Evolutionary conservation across 768 basidiomycete species (phyloP).

Genomic region (Xerocomellus amylosporus): DNA sequence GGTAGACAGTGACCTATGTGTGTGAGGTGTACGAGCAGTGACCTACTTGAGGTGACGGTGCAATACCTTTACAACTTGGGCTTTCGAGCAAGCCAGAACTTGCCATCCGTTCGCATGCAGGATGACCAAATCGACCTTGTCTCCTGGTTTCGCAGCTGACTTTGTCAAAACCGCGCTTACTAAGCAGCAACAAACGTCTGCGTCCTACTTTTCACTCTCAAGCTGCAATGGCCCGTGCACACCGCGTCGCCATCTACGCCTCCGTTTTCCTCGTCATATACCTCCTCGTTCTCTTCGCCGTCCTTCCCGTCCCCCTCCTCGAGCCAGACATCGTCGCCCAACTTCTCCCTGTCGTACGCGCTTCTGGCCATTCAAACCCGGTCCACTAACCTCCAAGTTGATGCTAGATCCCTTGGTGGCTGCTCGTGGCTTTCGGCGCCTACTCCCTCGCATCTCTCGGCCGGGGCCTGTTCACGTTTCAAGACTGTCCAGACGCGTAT

Average conservation of each 20-base stretch:
- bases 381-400: not conserved
- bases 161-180: too few relatives aligned
- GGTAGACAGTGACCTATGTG: too few relatives aligned
- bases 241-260: slow-evolving; percentile 48
- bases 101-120: too few relatives aligned
- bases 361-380: too few relatives aligned
- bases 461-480: slow-evolving; percentile 67
- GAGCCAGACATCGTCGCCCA: slow-evolving; percentile 2
- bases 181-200: too few relatives aligned
- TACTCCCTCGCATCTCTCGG: slow-evolving; percentile 81
- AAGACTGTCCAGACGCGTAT: slow-evolving; percentile 80
- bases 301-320: slow-evolving; percentile 18
- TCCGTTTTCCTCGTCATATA: slow-evolving; percentile 47
- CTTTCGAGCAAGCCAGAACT: too few relatives aligned
- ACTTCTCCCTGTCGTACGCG: slow-evolving; percentile 15
- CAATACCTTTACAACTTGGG: too few relatives aligned
- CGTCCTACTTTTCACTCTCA: too few relatives aligned
- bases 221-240: slow-evolving; percentile 56
- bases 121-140: too few relatives aligned
- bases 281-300: slow-evolving; percentile 11
- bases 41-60: too few relatives aligned
- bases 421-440: slow-evolving; percentile 74
- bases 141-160: too few relatives aligned
- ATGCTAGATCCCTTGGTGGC: slow-evolving; percentile 74
- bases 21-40: too few relatives aligned